Conservation (phyloP, 352 stramenopile genomes). For the Sclerospora graminicola region DNA sequence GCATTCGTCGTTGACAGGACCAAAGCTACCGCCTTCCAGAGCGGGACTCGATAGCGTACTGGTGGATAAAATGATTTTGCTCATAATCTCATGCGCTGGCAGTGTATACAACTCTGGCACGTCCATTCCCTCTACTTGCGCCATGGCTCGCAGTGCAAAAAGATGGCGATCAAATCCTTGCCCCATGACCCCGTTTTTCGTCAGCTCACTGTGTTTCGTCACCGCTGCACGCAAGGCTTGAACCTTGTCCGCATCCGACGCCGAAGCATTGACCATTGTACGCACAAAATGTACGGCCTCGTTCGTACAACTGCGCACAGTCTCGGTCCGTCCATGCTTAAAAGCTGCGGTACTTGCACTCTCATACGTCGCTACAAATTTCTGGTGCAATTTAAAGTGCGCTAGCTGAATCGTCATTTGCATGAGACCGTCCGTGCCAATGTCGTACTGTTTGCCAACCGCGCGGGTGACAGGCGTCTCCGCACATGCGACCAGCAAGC, state of each 20-base stretch:
- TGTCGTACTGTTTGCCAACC: slow-evolving; percentile 55
- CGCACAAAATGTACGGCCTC: slow-evolving; percentile 71
- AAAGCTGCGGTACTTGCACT: slow-evolving; percentile 84
- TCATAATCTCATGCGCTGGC: slow-evolving; percentile 69
- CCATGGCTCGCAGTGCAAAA: slow-evolving; percentile 70
- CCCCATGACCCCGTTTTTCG: slow-evolving; percentile 86
- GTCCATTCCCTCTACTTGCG: slow-evolving; percentile 40
- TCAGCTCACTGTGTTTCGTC: slow-evolving; percentile 83
- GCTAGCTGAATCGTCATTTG: slow-evolving; percentile 88
- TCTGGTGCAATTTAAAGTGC: slow-evolving; percentile 74
- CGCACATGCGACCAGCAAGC: slow-evolving; percentile 57
- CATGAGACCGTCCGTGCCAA: slow-evolving; percentile 85
- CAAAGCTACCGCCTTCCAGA: slow-evolving; percentile 84
- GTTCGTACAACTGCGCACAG: slow-evolving; percentile 83
- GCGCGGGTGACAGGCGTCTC: slow-evolving; percentile 62
- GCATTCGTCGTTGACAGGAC: slow-evolving; percentile 81
- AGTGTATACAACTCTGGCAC: slow-evolving; percentile 73
- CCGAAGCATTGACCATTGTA: slow-evolving; percentile 48
- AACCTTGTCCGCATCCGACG: slow-evolving; percentile 48
- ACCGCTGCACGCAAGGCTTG: slow-evolving; percentile 55
- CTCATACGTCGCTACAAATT: slow-evolving; percentile 84
- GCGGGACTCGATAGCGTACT: slow-evolving; percentile 80
- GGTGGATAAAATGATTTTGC: slow-evolving; percentile 87
- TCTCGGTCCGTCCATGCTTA: slow-evolving; percentile 87
- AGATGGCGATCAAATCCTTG: slow-evolving; percentile 86